Base-by-base conservation (phyloP, 768 basidiomycete species). In the Macrocybe gigantea region DNA sequence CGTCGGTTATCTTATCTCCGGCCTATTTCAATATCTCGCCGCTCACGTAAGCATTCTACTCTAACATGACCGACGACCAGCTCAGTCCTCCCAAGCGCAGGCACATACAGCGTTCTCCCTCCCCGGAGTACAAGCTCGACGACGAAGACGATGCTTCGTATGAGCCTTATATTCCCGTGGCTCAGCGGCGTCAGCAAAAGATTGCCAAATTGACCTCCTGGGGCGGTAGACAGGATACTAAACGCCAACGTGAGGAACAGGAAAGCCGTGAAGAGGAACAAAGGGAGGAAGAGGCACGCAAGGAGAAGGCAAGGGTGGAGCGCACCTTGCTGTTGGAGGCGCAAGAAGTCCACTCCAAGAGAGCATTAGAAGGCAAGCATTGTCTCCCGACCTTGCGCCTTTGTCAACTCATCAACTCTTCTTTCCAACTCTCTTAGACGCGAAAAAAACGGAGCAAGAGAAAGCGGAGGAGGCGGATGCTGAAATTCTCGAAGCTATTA, bases 311-410 rank as follows among this genome's bases (percentile, higher is more conserved):
- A 13, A 68, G 94, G 51, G 86, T 83, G 63, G 92, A 94, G 68
- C 71, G 92, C 56, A 96, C 93, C 0, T 67, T 99, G 41, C 68
- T 99, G 43, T 64, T 93, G 59, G 93, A 96, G 63, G 96, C 96
- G 1, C 93, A 97, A 66, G 95, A 98, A 60, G 94, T 98, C 32
- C 92, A 95, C 59, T 75, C 77, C 22, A 75, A 75, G 64, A 91
- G 85, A 65, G 90, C 87, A 4, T 76, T 73, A 46, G 89, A 95
- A 70, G 88, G 92, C 90, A 46, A 40, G 69, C 60, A 11, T 12
- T 11, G 13, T 47, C 29, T 45, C 49, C 33, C 12, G 42, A 15
- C 33, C 42, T 32, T 22, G 42, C 22, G 22, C 22, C 22, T 22
- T 22, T 22, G 22, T 22, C 4, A 22, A 1, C 13, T 41, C 6